These are phyloP conservation scores for Phyllosticta citrichinensis DNA, from an alignment of 2,329 filamentous ascomycete genomes.

Conservation along the genomic window DNA sequence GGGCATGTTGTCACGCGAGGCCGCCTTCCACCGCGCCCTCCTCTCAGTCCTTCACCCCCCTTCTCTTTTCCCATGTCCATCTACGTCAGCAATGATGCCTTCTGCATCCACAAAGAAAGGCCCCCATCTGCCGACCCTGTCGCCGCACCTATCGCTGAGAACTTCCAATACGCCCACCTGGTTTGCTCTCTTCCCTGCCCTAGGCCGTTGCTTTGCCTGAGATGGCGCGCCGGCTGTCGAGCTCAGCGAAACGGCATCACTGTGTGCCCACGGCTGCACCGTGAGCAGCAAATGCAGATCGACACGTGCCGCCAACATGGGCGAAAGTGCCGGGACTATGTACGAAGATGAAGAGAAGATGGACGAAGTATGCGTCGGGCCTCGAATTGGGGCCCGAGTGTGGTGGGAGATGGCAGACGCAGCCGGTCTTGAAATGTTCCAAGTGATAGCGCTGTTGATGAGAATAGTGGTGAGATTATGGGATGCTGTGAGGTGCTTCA, in stretches of 20 bases:
- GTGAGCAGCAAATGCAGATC: conserved; percentile 35
- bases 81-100: background rate
- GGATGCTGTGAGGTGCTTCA: conserved; percentile 28
- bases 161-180: conserved; percentile 33
- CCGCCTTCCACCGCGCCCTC: too few relatives aligned
- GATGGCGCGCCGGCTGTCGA: conserved; percentile 10
- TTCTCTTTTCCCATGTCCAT: background rate
- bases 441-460: conserved; percentile 22
- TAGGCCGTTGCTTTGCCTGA: background rate
- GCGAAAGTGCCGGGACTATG: conserved; percentile 27
- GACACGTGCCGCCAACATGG: conserved; percentile 24
- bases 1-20: too few relatives aligned
- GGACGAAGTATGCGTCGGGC: conserved; percentile 18
- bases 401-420: background rate
- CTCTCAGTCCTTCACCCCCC: background rate
- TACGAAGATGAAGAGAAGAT: conserved; percentile 29
- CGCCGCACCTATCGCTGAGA: conserved; percentile 30
- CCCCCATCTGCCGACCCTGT: conserved; percentile 30
- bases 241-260: conserved; percentile 27
- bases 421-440: background rate
- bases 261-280: conserved; percentile 22
- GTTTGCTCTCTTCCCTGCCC: conserved; percentile 10
- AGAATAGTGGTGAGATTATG: conserved; percentile 33
- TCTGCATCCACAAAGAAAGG: background rate
- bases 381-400: conserved; percentile 1